Base-by-base conservation (phyloP, 805 yeast species). In the Yamadazyma sp. region DNA sequence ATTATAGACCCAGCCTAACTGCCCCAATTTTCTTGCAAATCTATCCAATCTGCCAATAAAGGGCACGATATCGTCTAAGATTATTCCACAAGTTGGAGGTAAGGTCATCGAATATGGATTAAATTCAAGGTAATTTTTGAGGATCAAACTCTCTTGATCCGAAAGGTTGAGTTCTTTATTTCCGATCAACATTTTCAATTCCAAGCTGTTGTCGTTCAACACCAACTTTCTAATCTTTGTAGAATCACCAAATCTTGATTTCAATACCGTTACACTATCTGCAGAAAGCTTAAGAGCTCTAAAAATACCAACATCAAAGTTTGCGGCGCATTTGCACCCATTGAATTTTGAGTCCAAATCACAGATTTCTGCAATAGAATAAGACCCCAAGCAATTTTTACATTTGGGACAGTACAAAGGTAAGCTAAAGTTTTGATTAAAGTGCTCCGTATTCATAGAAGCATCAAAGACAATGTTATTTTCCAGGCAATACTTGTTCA, bases 351-450 rank as follows among this genome's bases (percentile, higher is more conserved):
- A 28, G 4, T 13, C 12, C 10, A 17, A 17, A 20, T 14, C 13
- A 7, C 24, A 16, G 14, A 28, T 28, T 20, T 28, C 24, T 6
- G 24, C 5, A 8, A 28, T 16, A 13, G 24, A 9, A 20, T 13
- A 8, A 9, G 11, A 13, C 4, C 31, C 31, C 14, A 28, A 28
- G 14, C 14, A 9, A 7, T 30, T 15, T 7, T 30, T 7, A 22
- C 33, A 30, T 22, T 22, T 22, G 5, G 33, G 33, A 30, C 33
- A 30, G 21, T 7, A 22, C 15, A 30, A 11, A 30, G 19, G 12
- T 12, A 30, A 15, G 21, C 23, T 8, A 11, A 15, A 22, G 3
- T 12, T 7, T 22, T 7, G 12, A 22, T 22, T n/a, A n/a, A n/a
- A n/a, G n/a, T n/a, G n/a, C 21, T 21, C 25, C 23, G 11, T 23